A percentile compares a stretch with the other conserved stretches of the same genome.
These are phyloP conservation scores for Clonostachys rhizophaga DNA, from an alignment of 2,329 filamentous ascomycete genomes.

Conservation along the genomic window DNA sequence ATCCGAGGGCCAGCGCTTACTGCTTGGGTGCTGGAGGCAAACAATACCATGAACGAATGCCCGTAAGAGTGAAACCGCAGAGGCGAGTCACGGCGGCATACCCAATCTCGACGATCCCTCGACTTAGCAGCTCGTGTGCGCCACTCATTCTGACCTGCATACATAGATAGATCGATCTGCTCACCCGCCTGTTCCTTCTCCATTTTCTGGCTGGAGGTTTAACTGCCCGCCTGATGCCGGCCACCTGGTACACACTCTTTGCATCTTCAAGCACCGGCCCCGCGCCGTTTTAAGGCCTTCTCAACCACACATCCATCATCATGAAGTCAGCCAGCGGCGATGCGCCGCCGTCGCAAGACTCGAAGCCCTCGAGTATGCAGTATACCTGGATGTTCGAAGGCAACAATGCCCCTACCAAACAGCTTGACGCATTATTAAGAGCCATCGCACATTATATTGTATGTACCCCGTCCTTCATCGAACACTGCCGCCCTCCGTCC, in stretches of 20 bases:
- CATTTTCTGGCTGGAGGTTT: no score
- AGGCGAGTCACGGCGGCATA: no score
- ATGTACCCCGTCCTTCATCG: slow-evolving; percentile 24
- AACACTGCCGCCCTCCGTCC: slow-evolving; percentile 7
- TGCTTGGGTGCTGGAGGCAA: no score
- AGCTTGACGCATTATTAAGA: slow-evolving; percentile 63
- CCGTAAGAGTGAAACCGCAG: no score
- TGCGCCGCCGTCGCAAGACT: background rate
- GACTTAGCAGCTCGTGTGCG: no score
- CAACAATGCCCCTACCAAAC: slow-evolving; percentile 62
- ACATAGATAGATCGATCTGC: no score
- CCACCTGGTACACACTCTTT: background rate
- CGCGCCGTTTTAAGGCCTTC: background rate
- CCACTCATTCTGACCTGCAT: no score
- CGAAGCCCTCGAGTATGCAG: slow-evolving; percentile 15
- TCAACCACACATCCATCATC: background rate
- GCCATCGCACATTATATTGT: slow-evolving; percentile 69
- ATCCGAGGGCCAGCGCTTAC: no score
- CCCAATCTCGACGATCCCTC: no score
- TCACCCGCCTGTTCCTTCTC: no score
- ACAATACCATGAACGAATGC: no score
- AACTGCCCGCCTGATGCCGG: no score
- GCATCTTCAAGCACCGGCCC: background rate
- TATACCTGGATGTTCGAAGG: slow-evolving; percentile 67
- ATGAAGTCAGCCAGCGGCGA: background rate